phyloP scores from a whole-genome alignment of 331 rosid genomes.

The Saraca asoca region DNA sequence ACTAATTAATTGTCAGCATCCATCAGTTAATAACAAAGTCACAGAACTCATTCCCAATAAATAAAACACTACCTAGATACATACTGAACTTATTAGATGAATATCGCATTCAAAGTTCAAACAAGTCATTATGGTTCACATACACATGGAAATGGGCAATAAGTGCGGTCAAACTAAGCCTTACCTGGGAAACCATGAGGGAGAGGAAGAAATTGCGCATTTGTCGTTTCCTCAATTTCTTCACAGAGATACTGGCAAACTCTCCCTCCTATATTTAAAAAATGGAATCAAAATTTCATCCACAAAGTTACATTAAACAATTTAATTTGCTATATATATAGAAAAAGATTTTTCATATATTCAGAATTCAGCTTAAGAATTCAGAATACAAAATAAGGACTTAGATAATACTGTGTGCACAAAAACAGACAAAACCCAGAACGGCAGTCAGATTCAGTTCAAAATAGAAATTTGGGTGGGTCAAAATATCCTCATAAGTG shows the following conservation, averaged over 20 bases:
- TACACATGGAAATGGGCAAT: constrained; percentile 8
- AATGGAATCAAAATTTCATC: constrained; percentile 30
- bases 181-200: constrained; percentile 94
- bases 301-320: constrained; percentile 9
- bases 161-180: constrained; percentile 24
- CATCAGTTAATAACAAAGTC: no score
- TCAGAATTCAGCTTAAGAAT: constrained; percentile 4
- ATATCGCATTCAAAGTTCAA: not conserved
- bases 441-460: not conserved
- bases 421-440: constrained; percentile 8
- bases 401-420: constrained; percentile 9
- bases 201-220: constrained; percentile 86
- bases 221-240: constrained; percentile 82
- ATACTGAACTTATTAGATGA: not conserved
- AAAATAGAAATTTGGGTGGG: constrained; percentile 1
- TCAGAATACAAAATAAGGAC: no score
- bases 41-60: not conserved
- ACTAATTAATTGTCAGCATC: not conserved
- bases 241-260: constrained; percentile 63
- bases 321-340: not conserved
- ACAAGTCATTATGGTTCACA: constrained; percentile 1
- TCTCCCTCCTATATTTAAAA: constrained; percentile 81
- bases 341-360: constrained; percentile 15
- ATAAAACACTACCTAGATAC: not conserved
- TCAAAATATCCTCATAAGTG: constrained; percentile 10